phyloP scores from a whole-genome alignment of 176 grass and related monocot genomes.

The Musa schizocarpa region DNA sequence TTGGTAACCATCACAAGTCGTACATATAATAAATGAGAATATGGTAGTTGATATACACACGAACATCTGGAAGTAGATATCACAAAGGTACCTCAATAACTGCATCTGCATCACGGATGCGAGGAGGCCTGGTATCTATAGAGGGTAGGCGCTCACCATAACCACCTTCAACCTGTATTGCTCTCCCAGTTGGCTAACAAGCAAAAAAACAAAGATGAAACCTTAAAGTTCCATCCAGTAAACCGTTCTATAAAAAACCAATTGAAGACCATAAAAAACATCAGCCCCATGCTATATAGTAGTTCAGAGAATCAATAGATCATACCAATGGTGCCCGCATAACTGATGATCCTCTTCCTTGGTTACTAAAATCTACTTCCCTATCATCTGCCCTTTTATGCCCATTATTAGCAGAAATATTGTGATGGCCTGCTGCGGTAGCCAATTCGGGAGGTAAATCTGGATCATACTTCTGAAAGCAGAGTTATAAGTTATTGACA shows the following conservation, averaged over 20 bases:
- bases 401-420: slow-evolving; percentile 43
- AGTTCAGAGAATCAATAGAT: slow-evolving; percentile 8
- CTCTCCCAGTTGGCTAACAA: slow-evolving; percentile 80
- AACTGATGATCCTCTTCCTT: slow-evolving; percentile 48
- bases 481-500: slow-evolving; percentile 17
- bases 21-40: background rate
- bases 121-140: slow-evolving; percentile 60
- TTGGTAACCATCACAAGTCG: no score
- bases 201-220: slow-evolving; percentile 10
- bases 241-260: background rate
- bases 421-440: slow-evolving; percentile 66
- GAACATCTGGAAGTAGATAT: background rate
- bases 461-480: slow-evolving; percentile 76
- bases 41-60: background rate
- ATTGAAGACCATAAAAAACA: slow-evolving; percentile 9
- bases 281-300: background rate
- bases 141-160: slow-evolving; percentile 68
- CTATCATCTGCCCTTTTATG: slow-evolving; percentile 34
- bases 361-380: slow-evolving; percentile 38
- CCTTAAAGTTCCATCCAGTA: slow-evolving; percentile 12
- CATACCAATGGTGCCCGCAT: slow-evolving; percentile 47
- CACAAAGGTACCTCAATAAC: slow-evolving; percentile 77
- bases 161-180: slow-evolving; percentile 87
- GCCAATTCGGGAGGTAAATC: slow-evolving; percentile 98
- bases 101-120: slow-evolving; percentile 77